Percentiles rank a stretch among this genome's conserved stretches.
Conservation (phyloP, 805 yeast species). For the Lachancea quebecensis region DNA sequence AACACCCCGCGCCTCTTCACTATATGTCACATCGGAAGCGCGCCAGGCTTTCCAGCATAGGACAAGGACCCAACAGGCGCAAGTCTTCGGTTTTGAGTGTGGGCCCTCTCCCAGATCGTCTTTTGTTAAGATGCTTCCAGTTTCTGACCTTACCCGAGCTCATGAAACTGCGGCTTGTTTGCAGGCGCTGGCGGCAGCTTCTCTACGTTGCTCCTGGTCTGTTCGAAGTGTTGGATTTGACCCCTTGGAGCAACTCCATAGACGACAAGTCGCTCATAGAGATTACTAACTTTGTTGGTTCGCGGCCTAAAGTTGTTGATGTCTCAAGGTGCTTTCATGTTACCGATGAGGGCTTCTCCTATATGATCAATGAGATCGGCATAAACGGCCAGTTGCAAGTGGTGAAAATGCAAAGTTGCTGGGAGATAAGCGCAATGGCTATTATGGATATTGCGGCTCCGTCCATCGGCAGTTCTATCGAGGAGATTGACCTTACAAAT, state of each 20-base stretch:
- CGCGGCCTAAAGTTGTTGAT: constrained; percentile 54
- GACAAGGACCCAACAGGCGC: constrained; percentile 34
- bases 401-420: constrained; percentile 58
- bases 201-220: constrained; percentile 50
- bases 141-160: constrained; percentile 49
- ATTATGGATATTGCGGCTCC: constrained; percentile 70
- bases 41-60: constrained; percentile 40
- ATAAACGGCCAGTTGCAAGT: constrained; percentile 50
- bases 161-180: constrained; percentile 52
- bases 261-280: constrained; percentile 50
- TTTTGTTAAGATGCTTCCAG: constrained; percentile 48
- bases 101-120: constrained; percentile 56
- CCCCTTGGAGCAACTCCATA: constrained; percentile 54
- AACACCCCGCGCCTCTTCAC: constrained; percentile 35
- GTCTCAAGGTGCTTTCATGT: constrained; percentile 71
- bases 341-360: constrained; percentile 68
- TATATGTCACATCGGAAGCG: constrained; percentile 52
- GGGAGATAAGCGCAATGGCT: constrained; percentile 78
- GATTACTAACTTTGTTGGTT: constrained; percentile 64
- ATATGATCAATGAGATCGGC: constrained; percentile 64
- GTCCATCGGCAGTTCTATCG: constrained; percentile 51
- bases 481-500: constrained; percentile 59
- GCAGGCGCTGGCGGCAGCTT: constrained; percentile 63
- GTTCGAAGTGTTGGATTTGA: constrained; percentile 46
- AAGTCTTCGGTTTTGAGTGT: constrained; percentile 51